Evolutionary conservation across 345 rosid species (phyloP), one percentile per base, ranked within the genome.

Genomic region (Ceriops tagal): DNA sequence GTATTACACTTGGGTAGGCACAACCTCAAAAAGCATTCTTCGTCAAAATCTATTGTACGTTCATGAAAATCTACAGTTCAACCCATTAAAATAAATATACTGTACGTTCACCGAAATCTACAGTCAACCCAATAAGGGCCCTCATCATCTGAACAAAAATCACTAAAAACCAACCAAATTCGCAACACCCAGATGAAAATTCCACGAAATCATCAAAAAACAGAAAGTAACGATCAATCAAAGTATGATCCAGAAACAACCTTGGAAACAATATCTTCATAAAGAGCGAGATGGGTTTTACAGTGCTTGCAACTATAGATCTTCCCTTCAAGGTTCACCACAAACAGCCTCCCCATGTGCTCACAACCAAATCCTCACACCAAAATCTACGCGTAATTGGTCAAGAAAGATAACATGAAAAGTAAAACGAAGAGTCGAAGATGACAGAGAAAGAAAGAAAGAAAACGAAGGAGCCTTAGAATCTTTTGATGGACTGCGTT

Each of bases 271-370:
- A 95, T 81, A 78, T 95, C 90, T 34, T 90, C 90, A 34, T 10
- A 76, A 11, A 88, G 77, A 74, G 98, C 98, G 71, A 95, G 96
- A 75, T 86, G 96, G 75, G 96, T 90, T 80, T 78, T 84, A 80
- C 99, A 95, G 89, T 95, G 91, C 77, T 89, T 89, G 84, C 99
- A 95, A 74, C 85, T 87, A 70, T 95, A 95, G 86, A 86, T 79
- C 89, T 78, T 90, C 73, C 99, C 97, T 82, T 95, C 96, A 7
- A 95, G 97, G 77, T 67, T 77, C 82, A 89, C 96, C 75, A 85
- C 80, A 80, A 90, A 95, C 73, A 95, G 49, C 85, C 96, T 90
- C 81, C 99, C 99, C 99, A 95, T 95, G 66, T 81, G 55, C 72
- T 73, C 75, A 27, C 68, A 73, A 53, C 51, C 46, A 58, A 55